phyloP scores from a whole-genome alignment of 306 rosid species.

The Vicia sativa region DNA sequence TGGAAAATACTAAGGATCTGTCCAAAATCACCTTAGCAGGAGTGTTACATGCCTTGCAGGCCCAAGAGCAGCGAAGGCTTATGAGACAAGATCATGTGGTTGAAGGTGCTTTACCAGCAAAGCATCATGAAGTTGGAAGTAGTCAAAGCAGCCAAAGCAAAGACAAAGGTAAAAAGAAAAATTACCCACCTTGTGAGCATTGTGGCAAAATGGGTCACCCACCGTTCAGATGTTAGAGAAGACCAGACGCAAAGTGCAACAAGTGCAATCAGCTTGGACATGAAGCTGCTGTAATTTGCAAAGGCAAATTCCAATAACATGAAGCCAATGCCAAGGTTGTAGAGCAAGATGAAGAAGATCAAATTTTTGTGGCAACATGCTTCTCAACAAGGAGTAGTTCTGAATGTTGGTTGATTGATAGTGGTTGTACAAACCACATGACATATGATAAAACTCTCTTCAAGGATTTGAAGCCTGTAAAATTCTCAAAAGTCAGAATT shows the following conservation, averaged over 20 bases:
- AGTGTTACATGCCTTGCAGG: neutral
- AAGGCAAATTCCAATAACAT: neutral
- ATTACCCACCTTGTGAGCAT: neutral
- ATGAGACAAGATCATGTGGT: conserved; percentile 2
- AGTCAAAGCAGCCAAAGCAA: neutral
- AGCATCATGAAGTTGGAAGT: neutral
- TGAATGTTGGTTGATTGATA: neutral
- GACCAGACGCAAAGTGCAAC: neutral
- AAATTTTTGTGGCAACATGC: neutral
- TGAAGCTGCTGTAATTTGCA: neutral
- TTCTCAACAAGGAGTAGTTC: neutral
- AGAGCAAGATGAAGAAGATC: neutral
- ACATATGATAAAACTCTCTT: neutral
- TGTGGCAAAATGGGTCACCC: no score
- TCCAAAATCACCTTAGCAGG: neutral
- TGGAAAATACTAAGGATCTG: neutral
- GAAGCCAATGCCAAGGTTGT: neutral
- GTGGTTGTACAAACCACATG: conserved; percentile 4
- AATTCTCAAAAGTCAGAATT: no score
- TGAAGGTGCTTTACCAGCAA: neutral
- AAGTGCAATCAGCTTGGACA: neutral
- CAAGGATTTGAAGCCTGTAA: neutral
- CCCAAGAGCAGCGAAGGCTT: neutral
- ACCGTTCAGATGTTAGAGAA: neutral
- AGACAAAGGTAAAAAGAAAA: neutral